Conservation (phyloP, 345 rosid genomes). For the Acer campestre region DNA sequence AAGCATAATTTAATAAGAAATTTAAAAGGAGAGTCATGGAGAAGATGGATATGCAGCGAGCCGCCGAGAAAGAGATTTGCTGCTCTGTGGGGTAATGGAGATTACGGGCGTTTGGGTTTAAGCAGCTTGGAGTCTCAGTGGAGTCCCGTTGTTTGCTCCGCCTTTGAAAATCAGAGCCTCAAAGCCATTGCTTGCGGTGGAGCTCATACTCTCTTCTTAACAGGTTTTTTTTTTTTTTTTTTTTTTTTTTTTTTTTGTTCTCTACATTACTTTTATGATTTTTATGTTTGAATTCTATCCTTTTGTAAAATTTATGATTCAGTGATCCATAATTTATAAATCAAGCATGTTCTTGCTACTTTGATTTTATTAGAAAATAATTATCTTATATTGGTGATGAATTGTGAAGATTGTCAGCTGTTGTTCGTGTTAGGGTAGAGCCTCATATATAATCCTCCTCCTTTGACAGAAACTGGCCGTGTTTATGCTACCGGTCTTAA, state of each 20-base stretch:
- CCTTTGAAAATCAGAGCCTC: conserved; percentile 46
- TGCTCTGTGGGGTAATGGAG: conserved; percentile 94
- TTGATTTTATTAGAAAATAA: background rate
- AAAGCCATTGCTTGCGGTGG: conserved; percentile 87
- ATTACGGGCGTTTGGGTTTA: conserved; percentile 76
- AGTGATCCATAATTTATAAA: background rate
- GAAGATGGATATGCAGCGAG: conserved; percentile 16
- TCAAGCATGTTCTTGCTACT: no score
- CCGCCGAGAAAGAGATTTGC: conserved; percentile 43
- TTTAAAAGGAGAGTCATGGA: background rate
- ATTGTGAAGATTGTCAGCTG: conserved; percentile 11
- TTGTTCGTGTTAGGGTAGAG: conserved; percentile 4
- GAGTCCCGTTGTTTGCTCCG: conserved; percentile 54
- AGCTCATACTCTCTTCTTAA: conserved; percentile 92
- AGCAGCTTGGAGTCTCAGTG: conserved; percentile 74
- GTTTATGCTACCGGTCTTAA: conserved; percentile 92
- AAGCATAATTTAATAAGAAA: background rate
- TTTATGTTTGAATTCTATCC: background rate
- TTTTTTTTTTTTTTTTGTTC: background rate
- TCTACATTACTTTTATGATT: conserved; percentile 5
- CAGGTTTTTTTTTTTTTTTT: conserved; percentile 42
- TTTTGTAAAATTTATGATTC: no score
- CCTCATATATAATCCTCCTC: conserved; percentile 26
- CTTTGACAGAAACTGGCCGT: conserved; percentile 64
- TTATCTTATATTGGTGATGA: conserved; percentile 10